phyloP scores from a whole-genome alignment of 345 rosid genomes.

The Eucalyptus rudis region DNA sequence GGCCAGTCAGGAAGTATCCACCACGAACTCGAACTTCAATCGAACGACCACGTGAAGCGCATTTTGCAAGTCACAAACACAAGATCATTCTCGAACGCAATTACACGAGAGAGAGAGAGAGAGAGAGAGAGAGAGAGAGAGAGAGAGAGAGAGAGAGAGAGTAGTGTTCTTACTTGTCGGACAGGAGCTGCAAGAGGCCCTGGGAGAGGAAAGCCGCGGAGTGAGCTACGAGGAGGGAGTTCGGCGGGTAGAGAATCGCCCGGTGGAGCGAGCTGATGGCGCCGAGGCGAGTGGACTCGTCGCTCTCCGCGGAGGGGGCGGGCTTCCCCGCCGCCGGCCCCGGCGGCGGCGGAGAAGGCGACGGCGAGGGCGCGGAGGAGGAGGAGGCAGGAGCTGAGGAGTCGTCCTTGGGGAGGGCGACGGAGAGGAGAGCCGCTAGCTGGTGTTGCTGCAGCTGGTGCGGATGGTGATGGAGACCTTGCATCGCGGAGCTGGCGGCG shows the following conservation, averaged over 20 bases:
- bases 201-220: slow-evolving; percentile 75
- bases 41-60: neutral
- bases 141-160: neutral
- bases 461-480: slow-evolving; percentile 51
- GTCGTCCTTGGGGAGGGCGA: slow-evolving; percentile 54
- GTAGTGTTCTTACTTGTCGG: slow-evolving; percentile 44
- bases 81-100: neutral
- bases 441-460: slow-evolving; percentile 68
- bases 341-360: neutral
- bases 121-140: too few relatives aligned
- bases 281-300: slow-evolving; percentile 51
- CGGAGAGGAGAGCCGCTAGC: slow-evolving; percentile 62
- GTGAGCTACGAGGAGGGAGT: slow-evolving; percentile 74
- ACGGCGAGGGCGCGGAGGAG: neutral
- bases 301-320: slow-evolving; percentile 18
- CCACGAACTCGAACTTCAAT: neutral
- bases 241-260: slow-evolving; percentile 69
- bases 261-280: slow-evolving; percentile 79
- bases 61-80: neutral
- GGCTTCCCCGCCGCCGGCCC: too few relatives aligned
- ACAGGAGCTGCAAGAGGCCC: slow-evolving; percentile 71
- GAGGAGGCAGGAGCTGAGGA: slow-evolving; percentile 14
- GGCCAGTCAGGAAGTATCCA: neutral
- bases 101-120: neutral
- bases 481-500: slow-evolving; percentile 5